Base-by-base conservation (phyloP, 176 grass and related monocot species). In the Bolboschoenus planiculmis region DNA sequence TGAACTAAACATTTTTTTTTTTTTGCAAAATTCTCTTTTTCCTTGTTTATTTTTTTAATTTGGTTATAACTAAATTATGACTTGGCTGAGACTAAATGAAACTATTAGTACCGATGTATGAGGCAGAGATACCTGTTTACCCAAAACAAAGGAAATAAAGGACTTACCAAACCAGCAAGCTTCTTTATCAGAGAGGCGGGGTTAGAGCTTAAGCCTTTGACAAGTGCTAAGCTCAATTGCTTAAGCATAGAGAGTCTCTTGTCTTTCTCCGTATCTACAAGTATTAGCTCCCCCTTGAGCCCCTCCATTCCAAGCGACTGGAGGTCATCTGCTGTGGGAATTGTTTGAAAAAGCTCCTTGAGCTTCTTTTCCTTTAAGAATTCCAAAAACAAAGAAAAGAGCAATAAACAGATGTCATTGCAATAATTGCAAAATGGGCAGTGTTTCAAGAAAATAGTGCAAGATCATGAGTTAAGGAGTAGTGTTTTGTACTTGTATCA, bases 191-290 rank as follows among this genome's bases (percentile, higher is more conserved):
- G 29, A 77, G 89, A 89, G 78, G 92, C 82, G 15, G 87, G 89
- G 79, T 93, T 98, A 15, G 90, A 94, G 81, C 82, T 87, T 81
- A 93, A 83, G 66, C 96, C 96, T 90, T 98, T 98, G 57, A 95
- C 92, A 70, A 98, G 62, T 8, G 92, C 96, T 73, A 87, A 73
- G 81, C 89, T 88, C 82, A 98, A 86, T 72, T 98, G 96, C 83
- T 91, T 98, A 79, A 98, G 81, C 68, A 92, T 92, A 15, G 85
- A 91, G 53, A 98, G 80, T 84, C 94, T 98, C 76, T 98, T 98
- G 84, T 98, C 92, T 79, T 89, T 95, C 61, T 98, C 92, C 16
- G 82, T 59, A 77, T 98, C 96, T 7, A 98, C 96, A 87, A 98
- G 92, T 78, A 98, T 95, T 37, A 93, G 83, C 27, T 95, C 92